Conservation (phyloP, 2,329 filamentous ascomycete species). For the Penicillium sp. region DNA sequence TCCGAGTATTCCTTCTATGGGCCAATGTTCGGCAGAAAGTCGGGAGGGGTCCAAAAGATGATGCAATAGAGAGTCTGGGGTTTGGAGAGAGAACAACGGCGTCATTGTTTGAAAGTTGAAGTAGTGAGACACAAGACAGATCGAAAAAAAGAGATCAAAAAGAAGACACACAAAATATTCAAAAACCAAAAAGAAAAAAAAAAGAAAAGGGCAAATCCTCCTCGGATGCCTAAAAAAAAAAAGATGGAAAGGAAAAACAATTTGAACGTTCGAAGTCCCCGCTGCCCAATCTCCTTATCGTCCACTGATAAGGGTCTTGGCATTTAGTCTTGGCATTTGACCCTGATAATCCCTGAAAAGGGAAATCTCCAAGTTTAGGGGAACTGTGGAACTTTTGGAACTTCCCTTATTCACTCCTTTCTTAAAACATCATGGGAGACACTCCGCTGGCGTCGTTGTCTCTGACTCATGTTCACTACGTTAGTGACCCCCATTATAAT, state of each 20-base stretch:
- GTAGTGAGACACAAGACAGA: constrained; percentile 1
- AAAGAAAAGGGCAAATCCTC: constrained; percentile 1
- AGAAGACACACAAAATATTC: not conserved
- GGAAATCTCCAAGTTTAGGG: not conserved
- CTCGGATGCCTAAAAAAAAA: constrained; percentile 21
- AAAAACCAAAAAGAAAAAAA: not conserved
- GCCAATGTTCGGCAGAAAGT: constrained; percentile 14
- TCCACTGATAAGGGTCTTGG: not conserved
- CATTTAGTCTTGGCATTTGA: not conserved
- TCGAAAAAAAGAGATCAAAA: not conserved
- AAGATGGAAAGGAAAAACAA: constrained; percentile 1
- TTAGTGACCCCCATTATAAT: constrained; percentile 47
- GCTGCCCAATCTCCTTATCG: constrained; percentile 2
- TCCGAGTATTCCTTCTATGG: constrained; percentile 9
- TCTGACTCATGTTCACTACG: constrained; percentile 94
- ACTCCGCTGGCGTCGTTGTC: constrained; percentile 80
- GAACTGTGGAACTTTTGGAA: not conserved
- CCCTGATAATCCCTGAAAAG: constrained; percentile 1
- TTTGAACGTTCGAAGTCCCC: not conserved
- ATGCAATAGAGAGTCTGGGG: constrained; percentile 29
- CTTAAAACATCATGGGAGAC: constrained; percentile 28
- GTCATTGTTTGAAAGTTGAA: constrained; percentile 34
- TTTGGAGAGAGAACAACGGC: constrained; percentile 31
- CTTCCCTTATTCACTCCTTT: constrained; percentile 1
- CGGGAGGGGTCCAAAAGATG: constrained; percentile 28